Percentiles rank a stretch among this genome's conserved stretches.
These are phyloP conservation scores for Picochlorum sp. DNA, from an alignment of 139 green algal species.

Conservation along the genomic window DNA sequence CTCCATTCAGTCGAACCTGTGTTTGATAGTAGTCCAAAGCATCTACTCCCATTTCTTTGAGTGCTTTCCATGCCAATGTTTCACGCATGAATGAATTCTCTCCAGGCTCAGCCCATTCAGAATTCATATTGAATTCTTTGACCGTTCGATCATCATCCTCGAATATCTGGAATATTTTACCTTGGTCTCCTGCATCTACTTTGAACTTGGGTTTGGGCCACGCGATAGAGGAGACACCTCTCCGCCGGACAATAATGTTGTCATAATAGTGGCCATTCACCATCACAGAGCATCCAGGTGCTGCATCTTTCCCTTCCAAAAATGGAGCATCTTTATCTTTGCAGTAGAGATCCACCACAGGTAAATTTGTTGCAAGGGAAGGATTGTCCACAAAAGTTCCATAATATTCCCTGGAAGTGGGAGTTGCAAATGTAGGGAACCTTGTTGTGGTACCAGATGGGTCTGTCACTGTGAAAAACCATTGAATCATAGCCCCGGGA, in stretches of 20 bases:
- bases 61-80: slow-evolving; percentile 33
- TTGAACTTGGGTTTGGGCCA: slow-evolving; percentile 82
- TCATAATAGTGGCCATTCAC: slow-evolving; percentile 59
- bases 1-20: slow-evolving; percentile 56
- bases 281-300: slow-evolving; percentile 23
- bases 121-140: slow-evolving; percentile 25
- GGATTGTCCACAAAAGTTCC: slow-evolving; percentile 29
- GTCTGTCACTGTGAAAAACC: slow-evolving; percentile 29
- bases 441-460: background rate
- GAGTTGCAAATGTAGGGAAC: slow-evolving; percentile 6
- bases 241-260: slow-evolving; percentile 23
- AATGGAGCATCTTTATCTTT: slow-evolving; percentile 25
- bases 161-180: slow-evolving; percentile 20
- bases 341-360: slow-evolving; percentile 31
- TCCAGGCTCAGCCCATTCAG: slow-evolving; percentile 56
- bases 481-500: slow-evolving; percentile 29
- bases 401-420: slow-evolving; percentile 19
- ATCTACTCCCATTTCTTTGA: slow-evolving; percentile 29
- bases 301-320: slow-evolving; percentile 10
- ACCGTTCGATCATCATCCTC: background rate
- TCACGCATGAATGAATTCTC: slow-evolving; percentile 74
- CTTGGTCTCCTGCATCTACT: slow-evolving; percentile 30
- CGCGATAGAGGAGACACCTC: slow-evolving; percentile 25
- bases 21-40: slow-evolving; percentile 44
- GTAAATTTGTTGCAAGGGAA: slow-evolving; percentile 13